Percentiles rank a stretch among this genome's conserved stretches.
Conservation (phyloP, 441 rosid species). For the Aquilaria agallochum region DNA sequence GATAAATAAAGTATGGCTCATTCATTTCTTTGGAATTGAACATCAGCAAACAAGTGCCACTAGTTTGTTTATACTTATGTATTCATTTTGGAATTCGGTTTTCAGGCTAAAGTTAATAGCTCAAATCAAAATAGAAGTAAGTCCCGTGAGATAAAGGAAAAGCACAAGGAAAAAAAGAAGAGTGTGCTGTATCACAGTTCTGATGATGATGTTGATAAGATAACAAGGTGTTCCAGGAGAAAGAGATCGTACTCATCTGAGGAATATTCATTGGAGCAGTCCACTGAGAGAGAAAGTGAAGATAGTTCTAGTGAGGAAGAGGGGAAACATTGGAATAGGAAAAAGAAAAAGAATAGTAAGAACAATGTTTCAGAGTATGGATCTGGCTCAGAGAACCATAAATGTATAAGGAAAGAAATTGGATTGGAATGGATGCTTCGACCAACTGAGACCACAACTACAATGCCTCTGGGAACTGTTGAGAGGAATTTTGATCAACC, state of each 20-base stretch:
- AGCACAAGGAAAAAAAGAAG: conserved; percentile 30
- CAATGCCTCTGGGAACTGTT: conserved; percentile 23
- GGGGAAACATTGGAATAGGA: conserved; percentile 14
- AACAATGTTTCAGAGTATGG: conserved; percentile 15
- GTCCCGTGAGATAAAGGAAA: conserved; percentile 28
- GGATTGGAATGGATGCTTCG: conserved; percentile 90
- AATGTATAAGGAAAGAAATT: conserved; percentile 55
- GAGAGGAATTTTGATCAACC: conserved; percentile 37
- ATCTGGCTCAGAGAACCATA: conserved; percentile 18
- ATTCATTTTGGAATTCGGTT: conserved; percentile 1
- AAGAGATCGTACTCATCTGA: conserved; percentile 63
- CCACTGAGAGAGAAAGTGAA: conserved; percentile 21
- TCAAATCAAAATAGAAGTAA: conserved; percentile 25
- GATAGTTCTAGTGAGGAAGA: conserved; percentile 18
- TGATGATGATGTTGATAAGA: conserved; percentile 49
- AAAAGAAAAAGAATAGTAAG: conserved; percentile 27
- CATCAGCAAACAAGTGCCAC: neutral
- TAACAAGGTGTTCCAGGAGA: conserved; percentile 33
- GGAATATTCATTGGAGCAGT: conserved; percentile 28
- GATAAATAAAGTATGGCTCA: conserved; percentile 29
- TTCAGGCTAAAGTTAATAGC: conserved; percentile 30
- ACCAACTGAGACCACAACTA: conserved; percentile 41
- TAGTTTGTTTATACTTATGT: neutral
- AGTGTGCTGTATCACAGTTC: conserved; percentile 25
- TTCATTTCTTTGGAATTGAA: neutral